Evolutionary conservation across 1,284 basidiomycete species (phyloP).

Genomic region (Ganoderma lingzhi): DNA sequence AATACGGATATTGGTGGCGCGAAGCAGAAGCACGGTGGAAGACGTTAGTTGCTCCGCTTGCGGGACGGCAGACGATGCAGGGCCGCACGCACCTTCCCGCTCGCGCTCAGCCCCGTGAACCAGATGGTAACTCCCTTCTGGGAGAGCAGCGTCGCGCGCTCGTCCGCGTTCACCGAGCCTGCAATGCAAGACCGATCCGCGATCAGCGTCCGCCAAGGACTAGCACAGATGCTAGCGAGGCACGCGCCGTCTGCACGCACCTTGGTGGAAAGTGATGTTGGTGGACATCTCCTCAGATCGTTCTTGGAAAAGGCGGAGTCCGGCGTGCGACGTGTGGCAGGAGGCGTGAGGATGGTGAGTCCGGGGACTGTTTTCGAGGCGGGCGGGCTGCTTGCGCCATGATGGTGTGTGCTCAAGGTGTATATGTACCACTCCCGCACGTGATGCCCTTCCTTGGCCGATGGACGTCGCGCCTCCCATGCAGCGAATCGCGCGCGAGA

Average conservation of each 20-base stretch:
- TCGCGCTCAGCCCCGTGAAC: conserved; percentile 94
- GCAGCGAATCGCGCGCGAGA: conserved; percentile 27
- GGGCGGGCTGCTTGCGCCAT: conserved; percentile 29
- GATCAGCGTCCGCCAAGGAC: neutral
- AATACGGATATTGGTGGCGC: neutral
- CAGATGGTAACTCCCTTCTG: conserved; percentile 93
- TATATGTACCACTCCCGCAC: conserved; percentile 33
- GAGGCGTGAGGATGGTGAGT: neutral
- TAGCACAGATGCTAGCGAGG: neutral
- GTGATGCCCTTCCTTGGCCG: conserved; percentile 22
- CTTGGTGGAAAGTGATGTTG: conserved; percentile 87
- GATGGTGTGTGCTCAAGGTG: conserved; percentile 24
- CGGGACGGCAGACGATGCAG: neutral
- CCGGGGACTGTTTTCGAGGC: conserved; percentile 6
- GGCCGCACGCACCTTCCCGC: conserved; percentile 74
- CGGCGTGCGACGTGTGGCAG: neutral
- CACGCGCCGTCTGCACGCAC: conserved; percentile 39
- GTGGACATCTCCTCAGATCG: conserved; percentile 66
- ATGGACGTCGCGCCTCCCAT: conserved; percentile 15
- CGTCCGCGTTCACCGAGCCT: conserved; percentile 79
- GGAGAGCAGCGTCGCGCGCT: conserved; percentile 73
- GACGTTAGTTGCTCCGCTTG: neutral
- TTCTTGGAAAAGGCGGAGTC: neutral
- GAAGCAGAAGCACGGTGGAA: neutral
- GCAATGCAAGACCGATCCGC: conserved; percentile 12